phyloP scores from a whole-genome alignment of 179 eudicot species.

The Gypsophila paniculata region DNA sequence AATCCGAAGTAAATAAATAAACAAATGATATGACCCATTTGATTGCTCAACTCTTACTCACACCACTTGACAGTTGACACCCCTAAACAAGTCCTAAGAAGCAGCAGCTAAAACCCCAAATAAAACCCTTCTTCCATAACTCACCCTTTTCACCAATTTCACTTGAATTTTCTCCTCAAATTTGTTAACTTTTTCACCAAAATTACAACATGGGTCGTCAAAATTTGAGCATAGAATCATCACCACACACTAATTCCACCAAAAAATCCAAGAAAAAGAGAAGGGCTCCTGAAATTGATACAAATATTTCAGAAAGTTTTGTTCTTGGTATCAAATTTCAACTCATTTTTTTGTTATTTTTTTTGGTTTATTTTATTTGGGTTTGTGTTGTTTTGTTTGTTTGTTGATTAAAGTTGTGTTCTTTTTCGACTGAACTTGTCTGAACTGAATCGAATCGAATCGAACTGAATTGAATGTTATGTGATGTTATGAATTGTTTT shows the following conservation, averaged over 20 bases:
- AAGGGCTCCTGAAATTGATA: conserved; percentile 32
- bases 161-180: too few relatives aligned
- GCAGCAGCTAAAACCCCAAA: too few relatives aligned
- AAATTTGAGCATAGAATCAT: conserved; percentile 24
- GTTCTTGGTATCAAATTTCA: conserved; percentile 20
- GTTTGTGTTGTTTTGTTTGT: background rate
- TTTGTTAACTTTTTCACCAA: background rate
- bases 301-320: conserved; percentile 5
- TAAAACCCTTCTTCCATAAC: background rate
- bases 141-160: background rate
- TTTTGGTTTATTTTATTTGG: background rate
- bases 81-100: too few relatives aligned
- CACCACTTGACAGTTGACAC: too few relatives aligned
- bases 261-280: conserved; percentile 39
- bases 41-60: too few relatives aligned
- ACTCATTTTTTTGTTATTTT: background rate
- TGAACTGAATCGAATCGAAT: background rate
- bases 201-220: conserved; percentile 21
- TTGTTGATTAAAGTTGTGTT: background rate
- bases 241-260: conserved; percentile 18
- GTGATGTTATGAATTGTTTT: background rate
- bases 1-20: too few relatives aligned
- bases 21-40: too few relatives aligned
- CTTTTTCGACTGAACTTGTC: background rate
- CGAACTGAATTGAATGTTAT: background rate